phyloP scores from a whole-genome alignment of 2,329 filamentous ascomycete species.

The Gaeumannomyces sp. region DNA sequence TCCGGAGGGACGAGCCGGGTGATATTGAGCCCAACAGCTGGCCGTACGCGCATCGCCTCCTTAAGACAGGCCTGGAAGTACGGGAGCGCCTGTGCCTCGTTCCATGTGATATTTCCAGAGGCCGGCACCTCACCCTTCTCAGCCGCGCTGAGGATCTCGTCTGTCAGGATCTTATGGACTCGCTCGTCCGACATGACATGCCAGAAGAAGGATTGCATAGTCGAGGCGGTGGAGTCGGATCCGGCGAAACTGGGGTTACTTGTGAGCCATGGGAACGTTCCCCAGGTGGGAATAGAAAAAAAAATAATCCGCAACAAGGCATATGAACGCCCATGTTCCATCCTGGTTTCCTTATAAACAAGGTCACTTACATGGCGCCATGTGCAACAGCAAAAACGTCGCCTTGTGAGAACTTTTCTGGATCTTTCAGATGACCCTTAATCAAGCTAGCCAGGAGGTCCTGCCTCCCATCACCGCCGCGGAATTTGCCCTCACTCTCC shows the following conservation, averaged over 20 bases:
- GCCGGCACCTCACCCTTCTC: constrained; percentile 26
- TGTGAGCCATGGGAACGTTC: not conserved
- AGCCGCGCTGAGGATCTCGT: constrained; percentile 40
- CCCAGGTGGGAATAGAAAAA: not conserved
- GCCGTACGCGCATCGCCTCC: constrained; percentile 49
- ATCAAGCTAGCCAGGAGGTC: constrained; percentile 47
- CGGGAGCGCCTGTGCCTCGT: constrained; percentile 39
- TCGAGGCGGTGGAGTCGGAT: constrained; percentile 54
- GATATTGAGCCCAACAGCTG: constrained; percentile 50
- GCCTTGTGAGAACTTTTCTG: constrained; percentile 39
- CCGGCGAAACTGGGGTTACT: constrained; percentile 44
- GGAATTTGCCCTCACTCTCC: constrained; percentile 34
- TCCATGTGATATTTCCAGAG: constrained; percentile 40
- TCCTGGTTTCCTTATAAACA: not conserved
- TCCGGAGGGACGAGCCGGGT: constrained; percentile 43
- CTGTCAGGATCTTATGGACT: constrained; percentile 32
- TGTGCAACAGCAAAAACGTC: constrained; percentile 53
- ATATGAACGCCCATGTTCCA: not conserved
- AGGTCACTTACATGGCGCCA: constrained; percentile 42
- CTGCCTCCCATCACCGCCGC: constrained; percentile 36
- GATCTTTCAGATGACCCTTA: constrained; percentile 44
- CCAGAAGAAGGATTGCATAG: constrained; percentile 52
- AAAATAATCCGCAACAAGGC: no score
- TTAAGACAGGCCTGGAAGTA: constrained; percentile 53
- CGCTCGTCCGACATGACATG: constrained; percentile 37